Evolutionary conservation across 2,329 filamentous ascomycete species (phyloP).

Genomic region (Colletotrichum agaves): DNA sequence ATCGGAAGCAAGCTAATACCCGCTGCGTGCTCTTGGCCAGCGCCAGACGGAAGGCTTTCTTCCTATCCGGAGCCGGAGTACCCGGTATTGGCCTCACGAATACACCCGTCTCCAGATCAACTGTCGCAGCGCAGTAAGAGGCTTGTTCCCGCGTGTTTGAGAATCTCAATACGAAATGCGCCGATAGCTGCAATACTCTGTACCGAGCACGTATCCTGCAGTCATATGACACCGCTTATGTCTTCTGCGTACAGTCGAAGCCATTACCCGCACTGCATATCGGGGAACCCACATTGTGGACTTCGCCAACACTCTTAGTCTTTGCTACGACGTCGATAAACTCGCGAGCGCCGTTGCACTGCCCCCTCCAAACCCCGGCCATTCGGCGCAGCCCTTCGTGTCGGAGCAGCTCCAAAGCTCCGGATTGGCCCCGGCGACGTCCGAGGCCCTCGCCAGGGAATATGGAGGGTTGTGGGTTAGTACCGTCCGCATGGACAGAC

Average conservation of each 20-base stretch:
- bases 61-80: not conserved
- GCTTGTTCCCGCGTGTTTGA: too few relatives aligned
- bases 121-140: too few relatives aligned
- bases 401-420: conserved; percentile 8
- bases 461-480: conserved; percentile 3
- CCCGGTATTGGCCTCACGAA: not conserved
- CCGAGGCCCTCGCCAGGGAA: conserved; percentile 7
- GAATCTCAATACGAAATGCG: too few relatives aligned
- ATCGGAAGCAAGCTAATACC: not conserved
- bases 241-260: not conserved
- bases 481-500: conserved; percentile 19
- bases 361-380: conserved; percentile 11
- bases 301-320: not conserved
- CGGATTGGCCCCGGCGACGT: conserved; percentile 31
- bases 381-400: not conserved
- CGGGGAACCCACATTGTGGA: conserved; percentile 5
- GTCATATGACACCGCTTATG: not conserved
- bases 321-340: not conserved
- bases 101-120: not conserved
- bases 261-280: not conserved
- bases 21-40: not conserved
- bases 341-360: conserved; percentile 16
- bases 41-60: not conserved
- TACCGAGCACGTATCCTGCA: not conserved
- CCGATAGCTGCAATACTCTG: too few relatives aligned